Percentiles rank a stretch among this genome's conserved stretches.
These are phyloP conservation scores for Corchorus olitorius DNA, from an alignment of 345 rosid genomes.

Conservation along the genomic window DNA sequence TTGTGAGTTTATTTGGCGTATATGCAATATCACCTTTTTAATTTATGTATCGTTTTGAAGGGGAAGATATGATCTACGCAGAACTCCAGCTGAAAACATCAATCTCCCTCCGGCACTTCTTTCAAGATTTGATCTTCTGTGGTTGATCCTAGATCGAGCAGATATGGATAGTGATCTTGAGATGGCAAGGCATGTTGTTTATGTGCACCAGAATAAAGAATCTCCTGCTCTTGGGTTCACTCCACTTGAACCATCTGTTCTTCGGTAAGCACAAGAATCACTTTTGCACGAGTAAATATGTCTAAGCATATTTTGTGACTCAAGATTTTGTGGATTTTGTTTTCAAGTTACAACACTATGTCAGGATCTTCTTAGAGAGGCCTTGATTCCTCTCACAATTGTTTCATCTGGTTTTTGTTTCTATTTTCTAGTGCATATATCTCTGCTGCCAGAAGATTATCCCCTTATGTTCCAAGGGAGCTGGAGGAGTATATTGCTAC, in stretches of 20 bases:
- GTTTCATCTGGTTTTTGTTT: slow-evolving; percentile 17
- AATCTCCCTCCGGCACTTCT: slow-evolving; percentile 97
- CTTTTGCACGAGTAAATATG: background rate
- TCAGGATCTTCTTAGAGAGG: background rate
- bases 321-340: background rate
- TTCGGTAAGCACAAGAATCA: slow-evolving; percentile 58
- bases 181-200: slow-evolving; percentile 90
- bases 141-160: slow-evolving; percentile 96
- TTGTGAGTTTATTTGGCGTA: slow-evolving; percentile 9
- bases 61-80: slow-evolving; percentile 94
- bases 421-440: slow-evolving; percentile 70
- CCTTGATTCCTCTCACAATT: slow-evolving; percentile 20
- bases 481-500: slow-evolving; percentile 91
- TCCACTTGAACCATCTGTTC: slow-evolving; percentile 82
- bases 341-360: background rate
- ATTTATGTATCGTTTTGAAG: slow-evolving; percentile 42
- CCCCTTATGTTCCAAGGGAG: slow-evolving; percentile 83
- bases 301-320: background rate
- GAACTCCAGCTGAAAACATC: slow-evolving; percentile 97
- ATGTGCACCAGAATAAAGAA: slow-evolving; percentile 86
- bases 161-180: slow-evolving; percentile 98
- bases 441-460: slow-evolving; percentile 87
- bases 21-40: slow-evolving; percentile 10
- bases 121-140: slow-evolving; percentile 89
- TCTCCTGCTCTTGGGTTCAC: slow-evolving; percentile 94